These are phyloP conservation scores for Cyclospora cayetanensis DNA, from an alignment of 169 alveolate genomes.

Conservation along the genomic window DNA sequence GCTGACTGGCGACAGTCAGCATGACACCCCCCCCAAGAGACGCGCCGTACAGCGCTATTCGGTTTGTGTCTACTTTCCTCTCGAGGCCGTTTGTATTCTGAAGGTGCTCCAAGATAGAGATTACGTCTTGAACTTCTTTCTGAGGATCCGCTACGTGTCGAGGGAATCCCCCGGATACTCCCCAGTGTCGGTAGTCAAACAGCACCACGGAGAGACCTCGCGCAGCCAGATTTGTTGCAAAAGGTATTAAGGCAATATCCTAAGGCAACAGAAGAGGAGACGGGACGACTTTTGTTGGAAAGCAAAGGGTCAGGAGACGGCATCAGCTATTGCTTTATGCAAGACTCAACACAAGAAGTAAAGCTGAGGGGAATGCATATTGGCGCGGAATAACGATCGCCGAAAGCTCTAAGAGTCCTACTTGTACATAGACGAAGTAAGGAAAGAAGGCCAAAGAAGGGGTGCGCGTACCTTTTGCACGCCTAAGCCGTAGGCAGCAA, in stretches of 20 bases:
- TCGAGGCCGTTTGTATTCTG: background rate
- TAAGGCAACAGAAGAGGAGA: background rate
- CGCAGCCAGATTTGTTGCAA: slow-evolving; percentile 4
- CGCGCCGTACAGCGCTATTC: slow-evolving; percentile 17
- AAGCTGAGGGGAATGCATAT: too few relatives aligned
- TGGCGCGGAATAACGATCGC: too few relatives aligned
- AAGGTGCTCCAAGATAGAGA: background rate
- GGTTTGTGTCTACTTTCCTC: background rate
- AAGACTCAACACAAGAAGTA: too few relatives aligned
- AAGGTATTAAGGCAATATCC: slow-evolving; percentile 1
- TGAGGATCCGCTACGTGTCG: slow-evolving; percentile 31
- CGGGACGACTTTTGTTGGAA: too few relatives aligned
- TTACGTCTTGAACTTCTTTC: slow-evolving; percentile 3
- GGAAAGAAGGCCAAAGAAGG: background rate
- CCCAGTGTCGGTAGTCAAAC: slow-evolving; percentile 63
- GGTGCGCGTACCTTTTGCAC: background rate
- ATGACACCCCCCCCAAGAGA: slow-evolving; percentile 59
- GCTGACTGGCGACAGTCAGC: background rate
- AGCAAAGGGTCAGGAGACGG: too few relatives aligned
- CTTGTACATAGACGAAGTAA: background rate
- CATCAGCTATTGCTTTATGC: too few relatives aligned
- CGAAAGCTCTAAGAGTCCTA: too few relatives aligned
- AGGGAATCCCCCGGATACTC: slow-evolving; percentile 35
- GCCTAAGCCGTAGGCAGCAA: slow-evolving; percentile 30
- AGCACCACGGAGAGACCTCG: background rate